A percentile compares a stretch with the other conserved stretches of the same genome.
These are phyloP conservation scores for Hypoxylon sp. DNA, from an alignment of 2,329 filamentous ascomycete genomes.

Conservation along the genomic window DNA sequence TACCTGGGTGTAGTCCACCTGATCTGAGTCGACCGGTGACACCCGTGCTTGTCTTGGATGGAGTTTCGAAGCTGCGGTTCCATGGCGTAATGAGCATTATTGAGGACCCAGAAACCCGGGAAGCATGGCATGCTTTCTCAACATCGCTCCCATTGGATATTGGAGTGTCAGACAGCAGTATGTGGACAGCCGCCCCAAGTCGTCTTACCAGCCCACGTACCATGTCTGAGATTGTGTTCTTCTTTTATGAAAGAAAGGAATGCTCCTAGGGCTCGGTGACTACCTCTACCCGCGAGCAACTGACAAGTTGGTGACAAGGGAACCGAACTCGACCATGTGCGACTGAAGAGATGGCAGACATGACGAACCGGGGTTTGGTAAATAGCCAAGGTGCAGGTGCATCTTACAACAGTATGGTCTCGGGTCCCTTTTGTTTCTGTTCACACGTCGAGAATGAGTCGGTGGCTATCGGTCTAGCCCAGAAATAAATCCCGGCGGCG, in stretches of 20 bases:
- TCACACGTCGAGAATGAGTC: slow-evolving; percentile 4
- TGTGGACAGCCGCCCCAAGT: slow-evolving; percentile 26
- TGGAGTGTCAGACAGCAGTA: slow-evolving; percentile 12
- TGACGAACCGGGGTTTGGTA: not conserved
- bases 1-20: slow-evolving; percentile 28
- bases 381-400: not conserved
- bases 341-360: not conserved
- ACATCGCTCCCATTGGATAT: slow-evolving; percentile 22
- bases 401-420: slow-evolving; percentile 5
- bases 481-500: slow-evolving; percentile 5
- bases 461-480: slow-evolving; percentile 1
- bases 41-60: slow-evolving; percentile 18
- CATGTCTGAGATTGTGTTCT: slow-evolving; percentile 24
- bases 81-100: slow-evolving; percentile 20
- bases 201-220: slow-evolving; percentile 21
- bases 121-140: slow-evolving; percentile 4
- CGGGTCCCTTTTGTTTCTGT: slow-evolving; percentile 1
- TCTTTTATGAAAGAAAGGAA: too few relatives aligned
- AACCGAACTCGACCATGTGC: slow-evolving; percentile 3
- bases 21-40: slow-evolving; percentile 19
- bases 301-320: not conserved
- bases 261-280: slow-evolving; percentile 8
- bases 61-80: slow-evolving; percentile 14
- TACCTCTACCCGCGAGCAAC: slow-evolving; percentile 12
- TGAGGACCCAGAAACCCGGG: slow-evolving; percentile 13